A percentile compares a stretch with the other conserved stretches of the same genome.
Evolutionary conservation across 441 rosid genomes (phyloP).

Genomic region (Euphorbia celastroides): DNA sequence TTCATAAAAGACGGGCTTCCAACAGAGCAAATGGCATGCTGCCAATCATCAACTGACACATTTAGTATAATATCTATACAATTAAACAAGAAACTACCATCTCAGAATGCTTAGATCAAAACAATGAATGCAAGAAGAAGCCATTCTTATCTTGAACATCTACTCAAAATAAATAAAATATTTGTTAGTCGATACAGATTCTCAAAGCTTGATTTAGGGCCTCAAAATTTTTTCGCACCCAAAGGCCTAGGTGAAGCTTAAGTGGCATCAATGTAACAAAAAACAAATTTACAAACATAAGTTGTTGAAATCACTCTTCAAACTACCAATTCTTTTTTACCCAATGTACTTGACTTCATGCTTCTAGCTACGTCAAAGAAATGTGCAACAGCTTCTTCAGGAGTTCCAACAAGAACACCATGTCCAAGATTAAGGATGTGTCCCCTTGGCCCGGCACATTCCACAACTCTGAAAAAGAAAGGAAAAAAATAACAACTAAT

Average conservation of each 20-base stretch:
- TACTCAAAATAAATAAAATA: slow-evolving; percentile 4
- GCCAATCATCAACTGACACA: neutral
- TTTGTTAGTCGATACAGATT: slow-evolving; percentile 15
- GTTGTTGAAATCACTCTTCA: slow-evolving; percentile 27
- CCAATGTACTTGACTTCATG: slow-evolving; percentile 44
- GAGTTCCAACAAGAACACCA: slow-evolving; percentile 94
- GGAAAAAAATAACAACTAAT: neutral
- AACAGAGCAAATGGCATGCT: neutral
- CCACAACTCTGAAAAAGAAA: slow-evolving; percentile 62
- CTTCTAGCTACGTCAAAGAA: slow-evolving; percentile 78
- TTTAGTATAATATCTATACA: neutral
- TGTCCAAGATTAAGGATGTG: slow-evolving; percentile 92
- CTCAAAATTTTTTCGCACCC: slow-evolving; percentile 18
- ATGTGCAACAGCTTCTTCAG: slow-evolving; percentile 91
- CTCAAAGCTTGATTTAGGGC: slow-evolving; percentile 19
- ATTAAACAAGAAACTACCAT: neutral
- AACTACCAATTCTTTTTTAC: slow-evolving; percentile 49
- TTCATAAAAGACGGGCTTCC: neutral
- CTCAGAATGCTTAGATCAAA: neutral
- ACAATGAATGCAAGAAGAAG: neutral
- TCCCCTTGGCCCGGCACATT: slow-evolving; percentile 70
- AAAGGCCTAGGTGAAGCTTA: slow-evolving; percentile 13
- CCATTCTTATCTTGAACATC: neutral
- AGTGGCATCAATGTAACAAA: neutral
- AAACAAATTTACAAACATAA: slow-evolving; percentile 13